phyloP scores from a whole-genome alignment of 352 stramenopile species.

The Bremia lactucae region DNA sequence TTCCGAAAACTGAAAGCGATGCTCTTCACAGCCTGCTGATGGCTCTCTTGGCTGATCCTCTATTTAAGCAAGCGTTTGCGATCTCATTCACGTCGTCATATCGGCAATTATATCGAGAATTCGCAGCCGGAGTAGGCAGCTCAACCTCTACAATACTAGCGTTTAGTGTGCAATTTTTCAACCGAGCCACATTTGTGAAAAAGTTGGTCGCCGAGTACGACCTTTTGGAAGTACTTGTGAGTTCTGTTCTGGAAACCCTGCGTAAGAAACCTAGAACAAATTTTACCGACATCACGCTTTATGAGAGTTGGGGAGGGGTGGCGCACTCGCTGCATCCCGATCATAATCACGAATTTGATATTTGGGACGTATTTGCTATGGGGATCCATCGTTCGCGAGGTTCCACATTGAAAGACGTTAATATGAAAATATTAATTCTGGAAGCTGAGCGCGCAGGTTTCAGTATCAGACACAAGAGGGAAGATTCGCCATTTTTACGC shows the following conservation, averaged over 20 bases:
- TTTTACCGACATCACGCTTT: constrained; percentile 33
- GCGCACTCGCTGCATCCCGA: constrained; percentile 29
- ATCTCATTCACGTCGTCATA: constrained; percentile 94
- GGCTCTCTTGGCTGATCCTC: constrained; percentile 90
- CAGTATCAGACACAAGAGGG: constrained; percentile 23
- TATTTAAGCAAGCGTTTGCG: constrained; percentile 95
- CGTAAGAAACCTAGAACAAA: constrained; percentile 40
- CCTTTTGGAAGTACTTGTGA: constrained; percentile 59
- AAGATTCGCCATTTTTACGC: constrained; percentile 38
- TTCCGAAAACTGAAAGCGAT: constrained; percentile 67
- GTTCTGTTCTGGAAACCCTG: constrained; percentile 61
- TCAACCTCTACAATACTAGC: constrained; percentile 84
- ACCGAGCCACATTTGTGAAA: constrained; percentile 94
- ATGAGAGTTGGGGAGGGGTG: constrained; percentile 36
- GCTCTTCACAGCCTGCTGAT: constrained; percentile 91
- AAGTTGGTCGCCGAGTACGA: constrained; percentile 64
- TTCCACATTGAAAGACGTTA: constrained; percentile 32
- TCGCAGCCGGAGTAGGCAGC: constrained; percentile 57
- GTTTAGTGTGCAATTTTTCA: constrained; percentile 97
- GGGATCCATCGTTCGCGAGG: constrained; percentile 38
- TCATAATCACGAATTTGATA: constrained; percentile 22
- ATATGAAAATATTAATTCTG: constrained; percentile 30
- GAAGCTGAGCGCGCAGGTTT: constrained; percentile 35
- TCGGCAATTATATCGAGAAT: constrained; percentile 70
- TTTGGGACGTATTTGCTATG: constrained; percentile 65